Conservation (phyloP, 163 green algal genomes). For the Smithsoniella earleae region DNA sequence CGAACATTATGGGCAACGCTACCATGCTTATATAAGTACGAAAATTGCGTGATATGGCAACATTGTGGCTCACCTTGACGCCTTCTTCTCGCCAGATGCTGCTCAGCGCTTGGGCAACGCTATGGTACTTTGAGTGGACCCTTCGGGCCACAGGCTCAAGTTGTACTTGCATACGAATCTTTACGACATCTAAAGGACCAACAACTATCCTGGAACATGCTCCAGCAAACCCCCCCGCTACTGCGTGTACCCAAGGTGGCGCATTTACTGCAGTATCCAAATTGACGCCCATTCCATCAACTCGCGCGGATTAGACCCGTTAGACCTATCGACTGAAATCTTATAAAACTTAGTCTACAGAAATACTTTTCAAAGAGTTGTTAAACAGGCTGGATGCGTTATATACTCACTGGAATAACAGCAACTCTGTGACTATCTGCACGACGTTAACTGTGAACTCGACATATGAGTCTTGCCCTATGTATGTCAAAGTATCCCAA, state of each 20-base stretch:
- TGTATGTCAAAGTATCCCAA: no score
- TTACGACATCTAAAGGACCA: slow-evolving; percentile 89
- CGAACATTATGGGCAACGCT: no score
- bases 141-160: slow-evolving; percentile 55
- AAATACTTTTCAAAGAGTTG: neutral
- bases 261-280: neutral
- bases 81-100: slow-evolving; percentile 87
- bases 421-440: no score
- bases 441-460: no score
- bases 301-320: neutral
- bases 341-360: neutral
- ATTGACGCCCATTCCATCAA: neutral
- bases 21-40: no score
- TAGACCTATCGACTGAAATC: neutral
- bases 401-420: no score
- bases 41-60: no score
- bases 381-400: neutral
- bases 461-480: no score
- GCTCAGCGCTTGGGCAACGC: slow-evolving; percentile 68
- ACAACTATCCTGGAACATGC: slow-evolving; percentile 72
- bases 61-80: slow-evolving; percentile 50
- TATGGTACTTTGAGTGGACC: slow-evolving; percentile 73
- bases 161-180: slow-evolving; percentile 95
- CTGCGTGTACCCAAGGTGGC: slow-evolving; percentile 36
- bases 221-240: slow-evolving; percentile 72